phyloP scores from a whole-genome alignment of 176 grass and related monocot species.

The Poa annua region DNA sequence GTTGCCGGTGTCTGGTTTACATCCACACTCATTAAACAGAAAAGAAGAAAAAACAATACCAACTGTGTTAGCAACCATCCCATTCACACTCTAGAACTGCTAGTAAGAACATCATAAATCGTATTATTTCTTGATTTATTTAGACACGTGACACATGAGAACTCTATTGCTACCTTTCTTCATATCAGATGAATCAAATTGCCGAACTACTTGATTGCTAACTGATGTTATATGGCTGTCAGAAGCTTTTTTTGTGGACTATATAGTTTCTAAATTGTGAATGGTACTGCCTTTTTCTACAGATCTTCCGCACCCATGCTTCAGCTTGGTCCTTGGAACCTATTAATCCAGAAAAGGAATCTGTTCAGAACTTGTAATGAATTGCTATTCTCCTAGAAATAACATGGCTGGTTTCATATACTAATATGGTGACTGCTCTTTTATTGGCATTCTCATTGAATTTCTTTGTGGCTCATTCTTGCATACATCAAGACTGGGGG shows the following conservation, averaged over 20 bases:
- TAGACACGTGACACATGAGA: slow-evolving; percentile 1
- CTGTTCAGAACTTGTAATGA: slow-evolving; percentile 24
- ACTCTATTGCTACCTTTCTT: slow-evolving; percentile 18
- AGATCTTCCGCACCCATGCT: slow-evolving; percentile 30
- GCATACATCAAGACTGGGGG: neutral
- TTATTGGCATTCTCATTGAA: neutral
- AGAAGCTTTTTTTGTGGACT: slow-evolving; percentile 33
- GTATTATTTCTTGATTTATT: slow-evolving; percentile 11
- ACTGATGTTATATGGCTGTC: slow-evolving; percentile 23
- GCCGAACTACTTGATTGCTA: slow-evolving; percentile 26
- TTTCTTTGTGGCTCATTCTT: slow-evolving; percentile 28
- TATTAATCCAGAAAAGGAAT: slow-evolving; percentile 43
- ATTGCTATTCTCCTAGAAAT: slow-evolving; percentile 35
- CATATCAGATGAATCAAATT: slow-evolving; percentile 28
- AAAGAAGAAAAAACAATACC: neutral
- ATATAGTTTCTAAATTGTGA: slow-evolving; percentile 28
- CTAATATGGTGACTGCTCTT: neutral
- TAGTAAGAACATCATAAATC: slow-evolving; percentile 31
- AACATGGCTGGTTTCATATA: slow-evolving; percentile 34
- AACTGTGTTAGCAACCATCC: neutral
- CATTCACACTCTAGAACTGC: neutral
- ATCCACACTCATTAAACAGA: neutral
- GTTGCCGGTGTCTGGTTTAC: slow-evolving; percentile 8
- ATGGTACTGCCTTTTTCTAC: slow-evolving; percentile 27
- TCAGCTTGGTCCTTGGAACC: slow-evolving; percentile 64